These are phyloP conservation scores for Aureobasidium sp. DNA, from an alignment of 2,329 filamentous ascomycete genomes.

Conservation along the genomic window DNA sequence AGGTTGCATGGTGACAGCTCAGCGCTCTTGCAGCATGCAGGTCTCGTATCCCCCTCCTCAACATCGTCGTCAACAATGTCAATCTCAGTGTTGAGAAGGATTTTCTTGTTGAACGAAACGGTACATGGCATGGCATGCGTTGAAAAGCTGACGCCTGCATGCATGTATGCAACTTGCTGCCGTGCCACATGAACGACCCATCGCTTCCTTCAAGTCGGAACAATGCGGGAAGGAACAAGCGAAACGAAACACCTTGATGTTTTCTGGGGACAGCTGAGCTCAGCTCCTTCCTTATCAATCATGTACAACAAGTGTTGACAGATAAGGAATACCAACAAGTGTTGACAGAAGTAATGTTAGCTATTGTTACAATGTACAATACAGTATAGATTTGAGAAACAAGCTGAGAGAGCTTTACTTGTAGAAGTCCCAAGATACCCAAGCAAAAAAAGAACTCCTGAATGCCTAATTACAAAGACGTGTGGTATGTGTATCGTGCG, in stretches of 20 bases:
- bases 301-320: not conserved
- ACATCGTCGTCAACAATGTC: not conserved
- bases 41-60: not conserved
- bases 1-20: not conserved
- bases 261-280: too few relatives aligned
- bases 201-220: not conserved
- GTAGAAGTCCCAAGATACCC: not conserved
- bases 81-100: not conserved
- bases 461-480: conserved; percentile 10
- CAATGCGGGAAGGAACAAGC: not conserved
- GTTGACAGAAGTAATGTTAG: not conserved
- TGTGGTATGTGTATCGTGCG: conserved; percentile 7
- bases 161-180: not conserved
- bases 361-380: conserved; percentile 8
- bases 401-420: not conserved
- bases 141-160: not conserved
- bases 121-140: not conserved
- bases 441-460: conserved; percentile 5
- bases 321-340: not conserved
- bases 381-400: not conserved
- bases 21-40: not conserved
- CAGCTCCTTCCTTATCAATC: not conserved
- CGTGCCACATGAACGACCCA: not conserved
- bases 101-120: not conserved
- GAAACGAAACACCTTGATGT: not conserved